These are phyloP conservation scores for Termitomyces heimii DNA, from an alignment of 768 basidiomycete genomes.

Conservation along the genomic window DNA sequence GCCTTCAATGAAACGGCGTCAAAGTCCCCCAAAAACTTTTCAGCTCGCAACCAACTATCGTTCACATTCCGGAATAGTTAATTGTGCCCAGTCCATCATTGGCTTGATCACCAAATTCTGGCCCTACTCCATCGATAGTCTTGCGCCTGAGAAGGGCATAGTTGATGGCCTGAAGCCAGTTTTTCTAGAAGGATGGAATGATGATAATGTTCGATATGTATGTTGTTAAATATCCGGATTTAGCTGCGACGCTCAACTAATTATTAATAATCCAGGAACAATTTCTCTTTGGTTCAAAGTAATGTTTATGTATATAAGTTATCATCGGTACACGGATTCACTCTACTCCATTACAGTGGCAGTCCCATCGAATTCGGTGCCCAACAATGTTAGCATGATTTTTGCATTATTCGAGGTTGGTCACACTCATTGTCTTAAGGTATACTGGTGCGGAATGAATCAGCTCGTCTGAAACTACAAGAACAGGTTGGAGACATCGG, in stretches of 20 bases:
- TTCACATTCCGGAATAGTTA: constrained; percentile 70
- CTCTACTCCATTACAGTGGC: constrained; percentile 24
- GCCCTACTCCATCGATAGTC: constrained; percentile 57
- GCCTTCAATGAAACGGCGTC: background rate
- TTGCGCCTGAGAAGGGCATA: constrained; percentile 50
- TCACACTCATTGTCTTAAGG: constrained; percentile 30
- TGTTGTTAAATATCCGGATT: background rate
- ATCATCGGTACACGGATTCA: background rate
- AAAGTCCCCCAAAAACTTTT: constrained; percentile 31
- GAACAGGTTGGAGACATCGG: constrained; percentile 53
- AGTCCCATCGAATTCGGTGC: constrained; percentile 55
- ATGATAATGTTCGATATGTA: constrained; percentile 33
- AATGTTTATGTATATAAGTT: background rate
- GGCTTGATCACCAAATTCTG: constrained; percentile 57
- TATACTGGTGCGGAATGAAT: constrained; percentile 62
- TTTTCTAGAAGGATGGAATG: constrained; percentile 47
- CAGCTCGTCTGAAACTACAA: constrained; percentile 39
- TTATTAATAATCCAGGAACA: constrained; percentile 36
- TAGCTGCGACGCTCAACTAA: background rate
- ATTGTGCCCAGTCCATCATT: constrained; percentile 61
- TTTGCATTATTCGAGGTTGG: background rate
- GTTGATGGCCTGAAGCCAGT: constrained; percentile 51
- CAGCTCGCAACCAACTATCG: constrained; percentile 63
- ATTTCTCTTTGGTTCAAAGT: constrained; percentile 54
- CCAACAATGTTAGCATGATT: constrained; percentile 47